These are phyloP conservation scores for Tylopilus balloui DNA, from an alignment of 768 basidiomycete genomes.

Conservation along the genomic window DNA sequence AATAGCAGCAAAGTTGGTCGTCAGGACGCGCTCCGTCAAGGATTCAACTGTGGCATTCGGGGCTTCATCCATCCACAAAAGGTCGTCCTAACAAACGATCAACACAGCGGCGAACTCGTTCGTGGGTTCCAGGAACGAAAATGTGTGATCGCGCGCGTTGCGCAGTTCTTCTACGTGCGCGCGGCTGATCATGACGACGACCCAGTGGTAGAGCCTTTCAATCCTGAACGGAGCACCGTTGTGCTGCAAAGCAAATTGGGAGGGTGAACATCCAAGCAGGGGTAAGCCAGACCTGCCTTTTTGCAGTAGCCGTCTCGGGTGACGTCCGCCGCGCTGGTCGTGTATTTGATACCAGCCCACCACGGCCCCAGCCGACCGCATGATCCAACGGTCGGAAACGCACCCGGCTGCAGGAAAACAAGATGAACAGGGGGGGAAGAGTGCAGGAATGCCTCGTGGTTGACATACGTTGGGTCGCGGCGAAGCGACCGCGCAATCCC, in stretches of 20 bases:
- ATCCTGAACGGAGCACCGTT: conserved; percentile 31
- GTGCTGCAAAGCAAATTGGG: background rate
- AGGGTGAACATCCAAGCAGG: background rate
- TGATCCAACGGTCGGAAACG: background rate
- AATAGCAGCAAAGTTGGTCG: conserved; percentile 17
- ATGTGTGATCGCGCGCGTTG: conserved; percentile 35
- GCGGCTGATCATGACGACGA: conserved; percentile 32
- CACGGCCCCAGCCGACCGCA: conserved; percentile 4
- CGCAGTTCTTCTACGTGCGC: conserved; percentile 38
- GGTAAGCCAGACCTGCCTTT: too few species aligned
- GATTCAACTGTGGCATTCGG: background rate
- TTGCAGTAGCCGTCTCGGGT: conserved; percentile 33
- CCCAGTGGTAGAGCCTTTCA: conserved; percentile 31
- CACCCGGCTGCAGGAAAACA: background rate
- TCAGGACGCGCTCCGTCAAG: conserved; percentile 3
- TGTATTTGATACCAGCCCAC: conserved; percentile 11
- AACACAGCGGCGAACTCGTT: conserved; percentile 12
- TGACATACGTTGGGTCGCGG: background rate
- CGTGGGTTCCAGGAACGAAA: conserved; percentile 32
- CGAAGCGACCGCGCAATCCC: background rate
- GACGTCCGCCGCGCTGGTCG: background rate
- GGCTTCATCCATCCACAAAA: conserved; percentile 27
- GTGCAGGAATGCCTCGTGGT: background rate
- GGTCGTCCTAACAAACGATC: conserved; percentile 28
- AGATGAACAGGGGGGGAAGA: background rate